A percentile compares a stretch with the other conserved stretches of the same genome.
Conservation (phyloP, 2,329 filamentous ascomycete genomes). For the Elsinoe arachidis region DNA sequence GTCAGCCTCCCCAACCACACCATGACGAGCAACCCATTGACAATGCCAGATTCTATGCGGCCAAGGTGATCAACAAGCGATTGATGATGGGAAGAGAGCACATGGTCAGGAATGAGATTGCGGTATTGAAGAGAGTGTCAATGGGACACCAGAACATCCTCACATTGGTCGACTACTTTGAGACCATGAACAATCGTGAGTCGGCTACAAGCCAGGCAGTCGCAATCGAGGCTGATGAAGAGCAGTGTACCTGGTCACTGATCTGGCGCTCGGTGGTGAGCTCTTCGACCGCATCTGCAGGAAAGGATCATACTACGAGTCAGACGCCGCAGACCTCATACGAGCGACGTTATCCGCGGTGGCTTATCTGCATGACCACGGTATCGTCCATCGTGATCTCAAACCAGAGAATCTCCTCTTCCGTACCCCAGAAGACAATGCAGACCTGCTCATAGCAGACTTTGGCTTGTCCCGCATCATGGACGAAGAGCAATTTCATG, state of each 20-base stretch:
- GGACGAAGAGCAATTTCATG: conserved; percentile 98
- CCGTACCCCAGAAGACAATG: conserved; percentile 93
- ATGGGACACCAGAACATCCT: conserved; percentile 99
- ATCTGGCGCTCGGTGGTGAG: conserved; percentile 90
- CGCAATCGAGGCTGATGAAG: not conserved
- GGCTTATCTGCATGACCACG: conserved; percentile 95
- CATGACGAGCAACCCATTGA: not conserved
- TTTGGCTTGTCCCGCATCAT: conserved; percentile 95
- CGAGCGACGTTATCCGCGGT: conserved; percentile 94
- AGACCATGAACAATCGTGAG: conserved; percentile 94
- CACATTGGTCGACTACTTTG: conserved; percentile 96
- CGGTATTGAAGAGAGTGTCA: conserved; percentile 92
- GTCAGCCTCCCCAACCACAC: not conserved
- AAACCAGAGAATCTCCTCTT: conserved; percentile 98
- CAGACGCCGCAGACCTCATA: conserved; percentile 89
- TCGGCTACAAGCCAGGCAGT: not conserved
- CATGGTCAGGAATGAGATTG: conserved; percentile 99
- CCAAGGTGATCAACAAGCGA: conserved; percentile 98
- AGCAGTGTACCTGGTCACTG: conserved; percentile 85
- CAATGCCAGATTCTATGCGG: conserved; percentile 66
- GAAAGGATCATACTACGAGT: conserved; percentile 97
- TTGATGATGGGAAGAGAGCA: conserved; percentile 96
- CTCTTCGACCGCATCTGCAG: conserved; percentile 97
- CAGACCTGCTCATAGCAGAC: conserved; percentile 91
- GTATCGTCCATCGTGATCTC: conserved; percentile 94